phyloP scores from a whole-genome alignment of 2,329 filamentous ascomycete species.

The Aureobasidium sp. region DNA sequence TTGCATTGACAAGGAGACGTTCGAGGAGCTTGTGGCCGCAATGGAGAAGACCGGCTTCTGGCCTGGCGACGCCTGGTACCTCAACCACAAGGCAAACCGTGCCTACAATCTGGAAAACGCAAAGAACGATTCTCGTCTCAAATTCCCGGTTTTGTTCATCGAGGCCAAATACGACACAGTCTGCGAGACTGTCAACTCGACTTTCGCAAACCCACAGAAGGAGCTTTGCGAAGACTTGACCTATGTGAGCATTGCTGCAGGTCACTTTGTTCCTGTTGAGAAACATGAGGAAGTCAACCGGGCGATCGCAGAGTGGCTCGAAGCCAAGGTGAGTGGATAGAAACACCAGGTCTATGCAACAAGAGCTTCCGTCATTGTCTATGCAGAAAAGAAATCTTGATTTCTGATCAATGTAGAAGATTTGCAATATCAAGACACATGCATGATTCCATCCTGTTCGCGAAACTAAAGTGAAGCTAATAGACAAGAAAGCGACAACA shows the following conservation, averaged over 20 bases:
- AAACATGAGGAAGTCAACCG: slow-evolving; percentile 21
- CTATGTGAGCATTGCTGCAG: slow-evolving; percentile 35
- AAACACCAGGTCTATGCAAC: not conserved
- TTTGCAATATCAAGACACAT: not conserved
- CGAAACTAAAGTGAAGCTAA: not conserved
- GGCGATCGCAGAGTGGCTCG: slow-evolving; percentile 20
- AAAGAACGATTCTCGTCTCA: slow-evolving; percentile 26
- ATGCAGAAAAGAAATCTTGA: not conserved
- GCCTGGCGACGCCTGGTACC: slow-evolving; percentile 33
- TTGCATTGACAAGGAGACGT: slow-evolving; percentile 23
- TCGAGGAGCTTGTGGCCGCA: slow-evolving; percentile 24
- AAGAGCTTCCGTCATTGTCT: not conserved
- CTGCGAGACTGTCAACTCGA: slow-evolving; percentile 28
- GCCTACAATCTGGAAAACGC: slow-evolving; percentile 25
- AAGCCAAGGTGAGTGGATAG: not conserved
- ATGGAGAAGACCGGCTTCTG: slow-evolving; percentile 35
- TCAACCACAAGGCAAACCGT: slow-evolving; percentile 29
- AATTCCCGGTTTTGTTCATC: slow-evolving; percentile 31
- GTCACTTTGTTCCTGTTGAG: slow-evolving; percentile 23
- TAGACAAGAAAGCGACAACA: not conserved
- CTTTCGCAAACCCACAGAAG: slow-evolving; percentile 29
- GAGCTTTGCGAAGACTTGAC: slow-evolving; percentile 31
- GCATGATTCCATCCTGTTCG: not conserved
- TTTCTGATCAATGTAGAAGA: not conserved
- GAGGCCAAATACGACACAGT: slow-evolving; percentile 32